Evolutionary conservation across 768 basidiomycete species (phyloP), one percentile per base, ranked within the genome.

Genomic region (Astraeus odoratus): DNA sequence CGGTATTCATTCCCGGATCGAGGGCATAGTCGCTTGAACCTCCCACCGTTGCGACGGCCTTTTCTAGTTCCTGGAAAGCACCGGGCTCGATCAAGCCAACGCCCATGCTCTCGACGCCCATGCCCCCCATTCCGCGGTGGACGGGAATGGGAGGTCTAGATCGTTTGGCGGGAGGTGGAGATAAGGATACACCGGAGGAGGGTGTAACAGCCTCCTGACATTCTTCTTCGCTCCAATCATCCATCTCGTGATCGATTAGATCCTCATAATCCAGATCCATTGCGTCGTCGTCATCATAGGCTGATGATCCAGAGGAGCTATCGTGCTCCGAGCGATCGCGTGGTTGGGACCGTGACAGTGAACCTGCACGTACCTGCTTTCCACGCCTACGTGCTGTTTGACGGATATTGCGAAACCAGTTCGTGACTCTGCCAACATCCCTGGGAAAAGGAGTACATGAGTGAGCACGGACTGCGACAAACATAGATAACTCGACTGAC

Each of bases 371-470:
- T 68, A 65, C 59, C 51, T 67, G 76, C 65, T 73, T 79, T 46
- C 76, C 74, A 19, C 86, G 78, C 63, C 81, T 87, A 34, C 86
- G 68, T n/a, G 86, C 75, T 15, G 83, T 84, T 66, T 90, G 86
- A 29, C 86, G 77, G 46, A 89, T 72, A 58, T 90, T 90, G 27
- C 86, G 74, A 72, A 89, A 89, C 86, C 86, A 90, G 60, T 90
- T 90, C 15, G 86, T 87, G 42, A 90, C 86, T 65, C 86, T 87
- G 51, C 80, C 82, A 46, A 89, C 63, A 64, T 90, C 86, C 86
- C 78, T 81, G 47, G n/a, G 12, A 43, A 42, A 46, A 49, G 45
- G 43, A 57, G 47, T 47, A 54, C 26, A 43, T 23, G 22, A 30
- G 13, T n/a, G n/a, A n/a, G n/a, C n/a, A 55, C 42, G 31, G n/a